Evolutionary conservation across 139 green algal genomes (phyloP), one percentile per base, ranked within the genome.

Genomic region (Nannochloris sp.): DNA sequence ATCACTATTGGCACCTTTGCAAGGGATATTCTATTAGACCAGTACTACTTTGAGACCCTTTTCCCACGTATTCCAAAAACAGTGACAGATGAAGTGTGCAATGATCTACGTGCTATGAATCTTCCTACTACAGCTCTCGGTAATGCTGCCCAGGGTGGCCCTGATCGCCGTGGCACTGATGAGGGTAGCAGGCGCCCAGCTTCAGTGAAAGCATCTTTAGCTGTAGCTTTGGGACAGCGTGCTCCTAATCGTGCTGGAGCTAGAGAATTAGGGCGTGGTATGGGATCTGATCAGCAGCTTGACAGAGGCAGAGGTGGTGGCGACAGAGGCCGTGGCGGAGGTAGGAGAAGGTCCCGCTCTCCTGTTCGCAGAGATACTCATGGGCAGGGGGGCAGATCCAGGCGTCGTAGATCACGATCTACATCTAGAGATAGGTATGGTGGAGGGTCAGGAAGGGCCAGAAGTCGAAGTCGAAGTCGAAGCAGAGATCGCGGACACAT

Each of bases 1-100:
- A 78, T 95, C 39, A 95, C 86, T 2, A 87, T 97, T 46, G 92
- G 90, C 1, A 80, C 82, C 2, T 97, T 85, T 74, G 76, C 89
- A 2, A 65, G 89, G 2, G 92, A 97, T 72, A 68, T 97, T 24
- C 75, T 97, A 29, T 70, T 97, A 2, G 86, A 90, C 8, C 91
- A 96, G 91, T 96, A 95, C 71, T 97, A 97, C 72, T 97, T 96
- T 74, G 92, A 97, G 77, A 96, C 91, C 27, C 92, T 97, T 64
- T 96, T 97, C 64, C 90, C 90, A 10, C 83, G 92, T 39, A 91
- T 97, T 25, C 92, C 92, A 33, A 95, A 96, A 79, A 79, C 83
- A 38, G 85, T 95, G 5, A 61, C 77, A 23, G 89, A 96, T 60
- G 67, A 83, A 30, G 88, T 95, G 30, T 62, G 74, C 3, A 72